A percentile compares a stretch with the other conserved stretches of the same genome.
These are phyloP conservation scores for Pelargonium citronellum DNA, from an alignment of 441 rosid genomes.

Conservation along the genomic window DNA sequence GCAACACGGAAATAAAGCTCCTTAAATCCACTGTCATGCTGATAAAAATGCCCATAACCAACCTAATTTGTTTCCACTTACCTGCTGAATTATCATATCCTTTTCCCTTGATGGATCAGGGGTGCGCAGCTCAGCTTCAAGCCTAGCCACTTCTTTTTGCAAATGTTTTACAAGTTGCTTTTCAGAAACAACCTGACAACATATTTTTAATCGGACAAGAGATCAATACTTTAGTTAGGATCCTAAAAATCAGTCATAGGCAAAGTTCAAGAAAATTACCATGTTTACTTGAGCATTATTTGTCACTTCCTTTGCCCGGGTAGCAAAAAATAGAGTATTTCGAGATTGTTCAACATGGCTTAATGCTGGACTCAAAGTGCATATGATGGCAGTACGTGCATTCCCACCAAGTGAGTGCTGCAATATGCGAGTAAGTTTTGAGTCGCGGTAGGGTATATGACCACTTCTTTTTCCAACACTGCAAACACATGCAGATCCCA, in stretches of 20 bases:
- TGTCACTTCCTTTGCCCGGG: conserved; percentile 98
- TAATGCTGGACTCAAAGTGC: conserved; percentile 87
- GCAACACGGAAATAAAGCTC: background rate
- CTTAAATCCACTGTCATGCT: background rate
- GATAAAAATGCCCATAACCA: background rate
- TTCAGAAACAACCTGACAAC: conserved; percentile 76
- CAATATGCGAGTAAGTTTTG: conserved; percentile 92
- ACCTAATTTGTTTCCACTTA: conserved; percentile 19
- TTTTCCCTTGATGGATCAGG: conserved; percentile 81
- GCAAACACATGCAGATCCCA: conserved; percentile 8
- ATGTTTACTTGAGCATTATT: conserved; percentile 95
- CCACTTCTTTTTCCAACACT: conserved; percentile 96
- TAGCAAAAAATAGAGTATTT: conserved; percentile 87
- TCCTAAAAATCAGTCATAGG: conserved; percentile 10
- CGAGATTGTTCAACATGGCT: conserved; percentile 94
- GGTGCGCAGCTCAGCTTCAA: conserved; percentile 93
- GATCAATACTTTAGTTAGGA: conserved; percentile 11
- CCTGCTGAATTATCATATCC: conserved; percentile 83
- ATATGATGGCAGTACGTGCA: conserved; percentile 96
- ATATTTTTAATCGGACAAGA: background rate
- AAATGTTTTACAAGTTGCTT: conserved; percentile 95
- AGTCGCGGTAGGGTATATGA: conserved; percentile 90
- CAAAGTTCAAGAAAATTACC: conserved; percentile 41
- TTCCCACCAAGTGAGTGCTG: conserved; percentile 99
- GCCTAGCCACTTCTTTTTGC: conserved; percentile 93